Base-by-base conservation (phyloP, 106 monocot species). In the Dioscorea alata region DNA sequence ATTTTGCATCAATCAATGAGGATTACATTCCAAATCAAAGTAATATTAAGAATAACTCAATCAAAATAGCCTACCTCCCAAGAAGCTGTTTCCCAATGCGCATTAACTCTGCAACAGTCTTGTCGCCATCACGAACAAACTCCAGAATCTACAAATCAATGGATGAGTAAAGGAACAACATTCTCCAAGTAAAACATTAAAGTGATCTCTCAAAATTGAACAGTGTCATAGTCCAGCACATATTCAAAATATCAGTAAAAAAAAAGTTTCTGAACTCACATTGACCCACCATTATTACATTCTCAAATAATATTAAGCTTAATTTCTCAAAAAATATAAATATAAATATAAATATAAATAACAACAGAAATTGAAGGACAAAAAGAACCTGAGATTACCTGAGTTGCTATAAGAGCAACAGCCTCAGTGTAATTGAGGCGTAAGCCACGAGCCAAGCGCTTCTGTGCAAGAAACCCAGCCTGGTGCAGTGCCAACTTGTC, bases 391-490 rank as follows among this genome's bases (percentile, higher is more conserved):
- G 6, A 42, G 42, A 42, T 10, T 8, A 99, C 97, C 92, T 99
- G 97, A 58, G 92, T 81, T 15, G 97, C 97, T 51, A 99, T 92
- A 51, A 99, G 84, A 23, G 97, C 97, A 0, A 92, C 87, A 6
- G 97, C 86, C 79, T 99, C 97, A 18, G 86, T 87, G 83, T 99
- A 99, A 60, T 92, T 99, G 59, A 99, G 89, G 7, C 85, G 80
- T 24, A 99, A 69, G 33, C 97, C 97, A 48, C 92, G 88, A 23
- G 97, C 92, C 24, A 99, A 75, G 56, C 97, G 92, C 78, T 92
- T 92, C 82, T 99, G 97, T 3, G 97, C 87, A 16, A 99, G 82
- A 50, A 83, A 87, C 2, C 92, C 97, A 0, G 92, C 97, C 54
- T 82, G 78, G 67, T 99, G 97, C 22, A 99, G 79, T 8, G 49